A percentile compares a stretch with the other conserved stretches of the same genome.
These are phyloP conservation scores for Sphagnum fallax DNA, from an alignment of 228 moss, liverwort and hornwort genomes.

Conservation along the genomic window DNA sequence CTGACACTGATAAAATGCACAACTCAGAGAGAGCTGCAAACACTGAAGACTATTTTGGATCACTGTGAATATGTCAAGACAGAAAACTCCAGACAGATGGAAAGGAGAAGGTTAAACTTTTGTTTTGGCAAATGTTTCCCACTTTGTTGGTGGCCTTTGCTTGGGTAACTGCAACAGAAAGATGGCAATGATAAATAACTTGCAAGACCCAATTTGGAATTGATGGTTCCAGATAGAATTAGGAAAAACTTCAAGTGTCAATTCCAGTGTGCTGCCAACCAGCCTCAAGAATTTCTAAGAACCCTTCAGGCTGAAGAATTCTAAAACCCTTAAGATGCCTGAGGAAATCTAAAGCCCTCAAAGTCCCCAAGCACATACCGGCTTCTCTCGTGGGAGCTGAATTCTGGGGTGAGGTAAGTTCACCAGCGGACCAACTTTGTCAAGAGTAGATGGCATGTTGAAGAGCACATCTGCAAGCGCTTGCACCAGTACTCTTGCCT, in stretches of 20 bases:
- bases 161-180: slow-evolving; percentile 45
- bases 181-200: background rate
- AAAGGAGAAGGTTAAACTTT: slow-evolving; percentile 36
- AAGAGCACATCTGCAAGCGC: slow-evolving; percentile 53
- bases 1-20: background rate
- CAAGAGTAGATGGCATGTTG: slow-evolving; percentile 58
- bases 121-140: slow-evolving; percentile 76
- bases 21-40: background rate
- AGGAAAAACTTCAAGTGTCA: background rate
- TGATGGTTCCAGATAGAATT: background rate
- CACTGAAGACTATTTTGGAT: background rate
- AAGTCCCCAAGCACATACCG: slow-evolving; percentile 20
- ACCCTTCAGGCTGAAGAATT: no score
- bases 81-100: background rate
- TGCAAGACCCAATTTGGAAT: background rate
- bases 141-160: slow-evolving; percentile 66
- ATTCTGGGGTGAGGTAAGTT: slow-evolving; percentile 51
- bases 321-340: background rate
- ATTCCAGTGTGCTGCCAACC: background rate
- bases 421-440: slow-evolving; percentile 63
- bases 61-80: no score
- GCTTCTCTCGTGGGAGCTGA: slow-evolving; percentile 63
- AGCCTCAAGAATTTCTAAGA: background rate
- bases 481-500: slow-evolving; percentile 56
- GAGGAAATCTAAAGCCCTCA: background rate